Evolutionary conservation across 495 filamentous ascomycete species (phyloP).

Genomic region (Rusavskia elegans): DNA sequence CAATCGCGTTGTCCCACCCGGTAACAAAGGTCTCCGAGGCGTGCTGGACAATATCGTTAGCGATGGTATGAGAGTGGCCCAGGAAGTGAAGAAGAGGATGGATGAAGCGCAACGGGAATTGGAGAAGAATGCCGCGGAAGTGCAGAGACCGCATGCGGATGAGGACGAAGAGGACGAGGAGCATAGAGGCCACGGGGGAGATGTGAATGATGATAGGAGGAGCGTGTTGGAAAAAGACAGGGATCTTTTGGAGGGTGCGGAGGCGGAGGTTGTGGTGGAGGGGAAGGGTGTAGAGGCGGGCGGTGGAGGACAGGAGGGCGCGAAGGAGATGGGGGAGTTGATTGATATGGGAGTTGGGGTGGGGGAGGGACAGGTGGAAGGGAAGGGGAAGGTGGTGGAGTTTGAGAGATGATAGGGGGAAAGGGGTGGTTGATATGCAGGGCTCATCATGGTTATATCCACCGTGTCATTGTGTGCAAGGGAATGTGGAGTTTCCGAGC

Average conservation of each 20-base stretch:
- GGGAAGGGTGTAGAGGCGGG: conserved; percentile 8
- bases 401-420: conserved; percentile 14
- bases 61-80: conserved; percentile 88
- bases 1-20: conserved; percentile 40
- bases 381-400: conserved; percentile 14
- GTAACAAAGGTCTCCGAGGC: conserved; percentile 67
- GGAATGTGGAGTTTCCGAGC: too few species aligned
- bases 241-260: conserved; percentile 65
- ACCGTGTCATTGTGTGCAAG: too few species aligned
- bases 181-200: conserved; percentile 31
- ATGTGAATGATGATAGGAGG: conserved; percentile 32
- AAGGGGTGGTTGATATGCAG: not conserved
- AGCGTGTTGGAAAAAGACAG: conserved; percentile 56
- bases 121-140: conserved; percentile 48
- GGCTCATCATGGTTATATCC: too few species aligned
- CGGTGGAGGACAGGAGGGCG: not conserved
- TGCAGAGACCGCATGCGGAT: conserved; percentile 46
- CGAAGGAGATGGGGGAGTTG: conserved; percentile 6
- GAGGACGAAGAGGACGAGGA: conserved; percentile 65
- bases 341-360: conserved; percentile 3
- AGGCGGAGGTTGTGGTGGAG: conserved; percentile 43
- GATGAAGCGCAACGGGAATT: conserved; percentile 82
- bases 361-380: conserved; percentile 1
- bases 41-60: conserved; percentile 94
- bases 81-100: conserved; percentile 78